Conservation (phyloP, 2,329 filamentous ascomycete species). For the Verticillium albo-atrum region DNA sequence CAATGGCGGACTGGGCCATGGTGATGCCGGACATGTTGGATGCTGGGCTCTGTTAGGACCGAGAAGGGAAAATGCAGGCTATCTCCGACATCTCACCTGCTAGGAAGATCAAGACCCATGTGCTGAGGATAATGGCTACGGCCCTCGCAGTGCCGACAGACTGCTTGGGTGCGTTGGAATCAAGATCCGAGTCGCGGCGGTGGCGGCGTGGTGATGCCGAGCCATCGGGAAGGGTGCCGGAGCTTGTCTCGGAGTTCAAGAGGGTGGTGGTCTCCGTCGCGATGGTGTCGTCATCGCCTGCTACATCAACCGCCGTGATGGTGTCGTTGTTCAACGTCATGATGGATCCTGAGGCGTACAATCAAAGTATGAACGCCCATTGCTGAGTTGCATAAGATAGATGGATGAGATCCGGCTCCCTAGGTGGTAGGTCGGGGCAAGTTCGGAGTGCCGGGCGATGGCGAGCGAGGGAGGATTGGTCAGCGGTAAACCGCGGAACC, state of each 20-base stretch:
- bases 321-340: neutral
- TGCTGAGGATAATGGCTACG: conserved; percentile 44
- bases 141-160: conserved; percentile 26
- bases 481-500: neutral
- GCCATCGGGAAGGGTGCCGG: conserved; percentile 5
- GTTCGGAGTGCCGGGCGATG: neutral
- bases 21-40: conserved; percentile 77
- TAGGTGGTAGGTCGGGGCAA: neutral
- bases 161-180: conserved; percentile 12
- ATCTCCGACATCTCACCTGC: conserved; percentile 42
- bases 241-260: conserved; percentile 9
- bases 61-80: neutral
- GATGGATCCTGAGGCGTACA: neutral
- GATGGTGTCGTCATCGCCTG: conserved; percentile 2
- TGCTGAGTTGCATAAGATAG: neutral
- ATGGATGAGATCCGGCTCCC: neutral
- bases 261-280: conserved; percentile 11
- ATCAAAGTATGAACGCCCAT: neutral
- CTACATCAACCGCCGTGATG: neutral
- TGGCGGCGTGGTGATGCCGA: neutral
- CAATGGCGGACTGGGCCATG: conserved; percentile 74
- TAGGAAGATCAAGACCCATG: conserved; percentile 55
- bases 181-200: conserved; percentile 3
- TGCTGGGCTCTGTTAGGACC: conserved; percentile 26
- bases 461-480: neutral